Conservation (phyloP, 768 basidiomycete species). For the Gelatoporia subvermispora region DNA sequence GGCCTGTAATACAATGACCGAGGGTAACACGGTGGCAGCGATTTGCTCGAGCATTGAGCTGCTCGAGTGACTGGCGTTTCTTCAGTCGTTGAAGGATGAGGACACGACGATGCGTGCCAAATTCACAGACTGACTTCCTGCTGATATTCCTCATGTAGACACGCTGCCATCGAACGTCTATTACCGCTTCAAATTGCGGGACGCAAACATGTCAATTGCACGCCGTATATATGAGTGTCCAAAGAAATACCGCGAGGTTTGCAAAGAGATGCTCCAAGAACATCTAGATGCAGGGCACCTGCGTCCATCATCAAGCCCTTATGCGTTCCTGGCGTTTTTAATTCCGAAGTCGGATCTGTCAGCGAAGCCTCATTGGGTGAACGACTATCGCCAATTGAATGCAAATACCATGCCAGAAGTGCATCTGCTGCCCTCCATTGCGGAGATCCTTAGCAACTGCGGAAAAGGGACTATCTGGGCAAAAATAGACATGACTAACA, state of each 20-base stretch:
- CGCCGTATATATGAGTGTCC: not conserved
- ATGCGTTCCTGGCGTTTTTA: slow-evolving; percentile 13
- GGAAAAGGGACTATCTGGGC: slow-evolving; percentile 13
- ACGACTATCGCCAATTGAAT: slow-evolving; percentile 15
- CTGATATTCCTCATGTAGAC: slow-evolving; percentile 16
- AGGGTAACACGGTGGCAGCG: too few species aligned
- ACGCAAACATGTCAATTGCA: not conserved
- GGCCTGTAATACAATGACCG: too few species aligned
- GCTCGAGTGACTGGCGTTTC: too few species aligned
- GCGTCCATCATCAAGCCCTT: slow-evolving; percentile 25
- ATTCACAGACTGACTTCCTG: slow-evolving; percentile 14
- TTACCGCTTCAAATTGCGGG: slow-evolving; percentile 12
- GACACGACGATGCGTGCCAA: too few species aligned
- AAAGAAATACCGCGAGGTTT: slow-evolving; percentile 1
- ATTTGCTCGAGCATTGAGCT: too few species aligned
- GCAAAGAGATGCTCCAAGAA: slow-evolving; percentile 10
- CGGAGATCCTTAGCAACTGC: slow-evolving; percentile 15
- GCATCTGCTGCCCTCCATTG: slow-evolving; percentile 12
- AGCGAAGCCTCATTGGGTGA: slow-evolving; percentile 15
- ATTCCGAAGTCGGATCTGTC: slow-evolving; percentile 7
- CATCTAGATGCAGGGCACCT: slow-evolving; percentile 41
- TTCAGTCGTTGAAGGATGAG: too few species aligned
- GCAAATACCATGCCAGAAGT: slow-evolving; percentile 13
- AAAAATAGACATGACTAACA: slow-evolving; percentile 13
- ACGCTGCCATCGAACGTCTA: slow-evolving; percentile 11